Evolutionary conservation across 805 yeast genomes (phyloP).

Genomic region (Ogataea wickerhamii): DNA sequence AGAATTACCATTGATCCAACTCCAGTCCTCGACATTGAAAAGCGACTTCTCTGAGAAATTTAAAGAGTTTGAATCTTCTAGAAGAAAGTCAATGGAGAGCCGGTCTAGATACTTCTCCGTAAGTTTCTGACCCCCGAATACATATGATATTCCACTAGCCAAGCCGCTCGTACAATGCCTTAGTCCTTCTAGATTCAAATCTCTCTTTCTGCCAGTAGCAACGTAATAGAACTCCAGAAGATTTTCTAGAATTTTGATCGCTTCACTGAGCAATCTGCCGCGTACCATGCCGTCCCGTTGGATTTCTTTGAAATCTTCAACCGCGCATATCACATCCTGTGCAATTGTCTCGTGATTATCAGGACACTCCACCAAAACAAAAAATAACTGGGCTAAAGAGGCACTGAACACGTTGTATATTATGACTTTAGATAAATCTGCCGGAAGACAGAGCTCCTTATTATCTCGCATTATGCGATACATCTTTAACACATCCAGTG

Average conservation of each 20-base stretch:
- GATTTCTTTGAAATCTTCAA: conserved; percentile 2
- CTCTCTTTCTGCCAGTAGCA: conserved; percentile 1
- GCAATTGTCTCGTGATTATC: conserved; percentile 3
- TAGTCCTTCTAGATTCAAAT: neutral
- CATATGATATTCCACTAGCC: conserved; percentile 2
- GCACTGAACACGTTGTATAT: conserved; percentile 4
- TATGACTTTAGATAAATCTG: conserved; percentile 1
- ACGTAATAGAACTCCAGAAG: conserved; percentile 3
- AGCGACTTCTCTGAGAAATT: neutral
- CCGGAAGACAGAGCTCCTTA: conserved; percentile 1
- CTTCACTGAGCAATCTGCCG: conserved; percentile 4
- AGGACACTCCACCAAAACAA: conserved; percentile 3
- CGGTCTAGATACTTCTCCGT: conserved; percentile 3
- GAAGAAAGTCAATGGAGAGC: conserved; percentile 3
- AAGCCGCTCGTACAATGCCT: conserved; percentile 1
- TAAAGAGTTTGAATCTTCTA: conserved; percentile 1
- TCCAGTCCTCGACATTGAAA: conserved; percentile 3
- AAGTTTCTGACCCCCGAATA: conserved; percentile 2
- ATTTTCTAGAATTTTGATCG: conserved; percentile 3
- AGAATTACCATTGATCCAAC: conserved; percentile 4
- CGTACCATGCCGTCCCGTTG: conserved; percentile 1
- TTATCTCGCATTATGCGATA: conserved; percentile 2
- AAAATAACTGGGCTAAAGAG: conserved; percentile 1
- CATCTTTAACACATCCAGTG: conserved; percentile 2
- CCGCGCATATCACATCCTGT: conserved; percentile 1